A percentile compares a stretch with the other conserved stretches of the same genome.
These are phyloP conservation scores for Mycena albidolilacea DNA, from an alignment of 768 basidiomycete species.

Conservation along the genomic window DNA sequence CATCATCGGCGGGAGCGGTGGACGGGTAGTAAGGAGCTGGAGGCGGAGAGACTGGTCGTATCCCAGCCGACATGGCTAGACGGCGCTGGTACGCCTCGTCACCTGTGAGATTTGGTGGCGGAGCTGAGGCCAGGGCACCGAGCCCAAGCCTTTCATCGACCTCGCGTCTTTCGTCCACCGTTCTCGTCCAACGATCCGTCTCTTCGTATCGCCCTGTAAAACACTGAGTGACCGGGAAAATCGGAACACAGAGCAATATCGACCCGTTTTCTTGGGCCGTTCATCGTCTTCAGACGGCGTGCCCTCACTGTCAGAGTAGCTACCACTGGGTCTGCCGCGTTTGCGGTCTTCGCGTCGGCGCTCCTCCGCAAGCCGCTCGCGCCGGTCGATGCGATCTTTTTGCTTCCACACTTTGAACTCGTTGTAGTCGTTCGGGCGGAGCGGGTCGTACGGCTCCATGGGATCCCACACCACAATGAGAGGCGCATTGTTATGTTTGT, in stretches of 20 bases:
- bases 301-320: constrained; percentile 77
- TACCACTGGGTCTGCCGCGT: constrained; percentile 67
- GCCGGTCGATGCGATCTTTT: constrained; percentile 80
- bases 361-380: constrained; percentile 77
- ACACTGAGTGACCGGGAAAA: constrained; percentile 22
- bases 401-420: constrained; percentile 89
- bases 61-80: constrained; percentile 72
- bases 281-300: constrained; percentile 77
- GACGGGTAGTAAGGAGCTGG: constrained; percentile 18
- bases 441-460: constrained; percentile 82
- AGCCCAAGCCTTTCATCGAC: constrained; percentile 53
- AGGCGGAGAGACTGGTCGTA: constrained; percentile 40
- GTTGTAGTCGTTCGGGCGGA: constrained; percentile 90
- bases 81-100: constrained; percentile 87
- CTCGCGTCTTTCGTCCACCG: constrained; percentile 59
- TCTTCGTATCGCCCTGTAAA: constrained; percentile 65
- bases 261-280: constrained; percentile 79
- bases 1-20: constrained; percentile 37
- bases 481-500: constrained; percentile 74
- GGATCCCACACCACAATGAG: constrained; percentile 81
- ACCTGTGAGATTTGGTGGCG: constrained; percentile 70
- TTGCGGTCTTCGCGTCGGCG: constrained; percentile 71
- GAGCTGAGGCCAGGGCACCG: constrained; percentile 47
- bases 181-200: constrained; percentile 68
- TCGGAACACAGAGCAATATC: constrained; percentile 33